A percentile compares a stretch with the other conserved stretches of the same genome.
These are phyloP conservation scores for Podosphaera aphanis DNA, from an alignment of 2,329 filamentous ascomycete genomes.

Conservation along the genomic window DNA sequence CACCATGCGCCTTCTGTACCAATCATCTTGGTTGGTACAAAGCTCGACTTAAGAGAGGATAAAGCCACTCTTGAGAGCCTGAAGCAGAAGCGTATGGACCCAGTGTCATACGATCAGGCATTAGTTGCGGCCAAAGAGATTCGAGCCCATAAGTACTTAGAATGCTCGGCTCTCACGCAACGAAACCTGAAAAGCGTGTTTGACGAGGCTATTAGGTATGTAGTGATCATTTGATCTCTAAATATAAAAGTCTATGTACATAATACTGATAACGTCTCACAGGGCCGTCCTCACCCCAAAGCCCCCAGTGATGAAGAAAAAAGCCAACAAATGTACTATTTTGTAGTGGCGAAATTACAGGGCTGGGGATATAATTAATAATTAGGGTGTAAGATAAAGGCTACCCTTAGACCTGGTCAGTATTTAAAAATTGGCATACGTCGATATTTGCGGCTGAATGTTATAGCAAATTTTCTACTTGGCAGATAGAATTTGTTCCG, in stretches of 20 bases:
- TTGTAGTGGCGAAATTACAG: conserved; percentile 22
- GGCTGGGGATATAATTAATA: background rate
- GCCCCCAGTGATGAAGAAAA: conserved; percentile 31
- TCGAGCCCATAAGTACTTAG: conserved; percentile 86
- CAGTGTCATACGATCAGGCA: conserved; percentile 87
- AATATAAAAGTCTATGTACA: background rate
- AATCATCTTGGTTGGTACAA: conserved; percentile 91
- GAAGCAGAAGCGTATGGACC: conserved; percentile 81
- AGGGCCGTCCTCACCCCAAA: conserved; percentile 52
- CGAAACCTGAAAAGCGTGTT: conserved; percentile 96
- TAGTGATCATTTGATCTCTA: conserved; percentile 5
- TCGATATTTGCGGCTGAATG: background rate
- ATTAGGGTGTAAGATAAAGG: background rate
- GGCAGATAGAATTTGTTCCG: background rate
- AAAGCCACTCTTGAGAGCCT: conserved; percentile 58
- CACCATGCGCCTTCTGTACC: conserved; percentile 89
- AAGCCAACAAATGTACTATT: conserved; percentile 46
- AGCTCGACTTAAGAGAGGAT: conserved; percentile 87
- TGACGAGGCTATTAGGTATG: conserved; percentile 90
- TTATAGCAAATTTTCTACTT: background rate
- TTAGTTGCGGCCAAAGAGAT: conserved; percentile 80
- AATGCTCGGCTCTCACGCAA: conserved; percentile 93
- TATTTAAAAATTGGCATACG: background rate
- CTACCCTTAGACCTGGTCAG: background rate
- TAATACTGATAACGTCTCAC: conserved; percentile 5